Base-by-base conservation (phyloP, 2,329 filamentous ascomycete species). In the Fusarium virguliforme region DNA sequence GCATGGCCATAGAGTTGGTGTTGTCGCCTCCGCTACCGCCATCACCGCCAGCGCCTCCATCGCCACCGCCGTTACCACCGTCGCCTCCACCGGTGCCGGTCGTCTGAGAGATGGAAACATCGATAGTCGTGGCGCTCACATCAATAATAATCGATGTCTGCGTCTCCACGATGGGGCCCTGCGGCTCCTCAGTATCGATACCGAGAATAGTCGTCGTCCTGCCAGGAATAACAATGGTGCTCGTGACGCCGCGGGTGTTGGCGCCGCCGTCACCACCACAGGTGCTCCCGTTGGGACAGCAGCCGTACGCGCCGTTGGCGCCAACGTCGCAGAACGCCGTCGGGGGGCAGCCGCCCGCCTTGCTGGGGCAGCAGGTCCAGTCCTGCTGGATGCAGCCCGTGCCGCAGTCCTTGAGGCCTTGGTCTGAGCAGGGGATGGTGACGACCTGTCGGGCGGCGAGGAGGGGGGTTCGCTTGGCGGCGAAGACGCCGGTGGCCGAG, bases 351-450 rank as follows among this genome's bases (percentile, higher is more conserved):
- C 78, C 79, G 8, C 78, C 76, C 2, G 58, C 40, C 4, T 61
- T 18, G 51, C 74, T 73, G 8, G 79, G 78, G 32, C 79, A 80
- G 72, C 79, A 80, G 6, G 74, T 78, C 68, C 76, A 77, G 5
- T 66, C 54, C 3, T 55, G 7, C 12, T 73, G 67, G 28, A 80
- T 77, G 57, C 79, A 80, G 64, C 68, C 75, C n/a, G 54, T 53
- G 30, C 79, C 79, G 56, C 79, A 80, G 26, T 71, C 71, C 57
- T 75, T 75, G 41, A 67, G 59, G 10, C 70, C 72, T 8, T 70
- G 65, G 3, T 76, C 71, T 18, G 51, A 15, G 67, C 76, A 78
- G n/a, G 75, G 64, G 4, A 76, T 64, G 38, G 67, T 34, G 37
- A 72, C 55, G 53, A 75, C 34, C 43, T 74, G 70, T 8, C 78